Percentiles rank a stretch among this genome's conserved stretches.
These are phyloP conservation scores for Hypoxylon sp. DNA, from an alignment of 2,329 filamentous ascomycete species.

Conservation along the genomic window DNA sequence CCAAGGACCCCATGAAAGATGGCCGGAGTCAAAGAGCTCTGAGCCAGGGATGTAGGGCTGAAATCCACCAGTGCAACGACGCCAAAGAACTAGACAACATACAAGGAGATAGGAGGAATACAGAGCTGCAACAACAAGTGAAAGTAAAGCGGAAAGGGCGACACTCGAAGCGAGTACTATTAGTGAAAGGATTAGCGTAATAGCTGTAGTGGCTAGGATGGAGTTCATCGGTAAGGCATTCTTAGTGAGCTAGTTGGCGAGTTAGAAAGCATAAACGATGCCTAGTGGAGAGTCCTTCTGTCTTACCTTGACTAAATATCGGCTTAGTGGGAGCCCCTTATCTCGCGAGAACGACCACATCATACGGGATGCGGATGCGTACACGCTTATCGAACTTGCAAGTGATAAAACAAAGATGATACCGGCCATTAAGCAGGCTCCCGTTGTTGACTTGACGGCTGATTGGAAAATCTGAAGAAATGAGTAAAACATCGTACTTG, in stretches of 20 bases:
- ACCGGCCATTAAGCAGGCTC: slow-evolving; percentile 44
- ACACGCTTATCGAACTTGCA: slow-evolving; percentile 46
- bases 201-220: slow-evolving; percentile 42
- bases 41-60: slow-evolving; percentile 20
- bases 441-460: slow-evolving; percentile 44
- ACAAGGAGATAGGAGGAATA: slow-evolving; percentile 61
- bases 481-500: slow-evolving; percentile 48
- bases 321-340: slow-evolving; percentile 37
- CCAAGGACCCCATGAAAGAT: slow-evolving; percentile 67
- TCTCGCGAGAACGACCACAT: slow-evolving; percentile 51
- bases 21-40: slow-evolving; percentile 13
- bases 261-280: background rate
- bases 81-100: slow-evolving; percentile 59
- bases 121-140: slow-evolving; percentile 60
- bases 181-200: slow-evolving; percentile 48
- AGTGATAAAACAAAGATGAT: slow-evolving; percentile 48
- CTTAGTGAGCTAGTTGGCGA: slow-evolving; percentile 36
- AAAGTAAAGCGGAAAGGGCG: slow-evolving; percentile 62
- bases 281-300: no score
- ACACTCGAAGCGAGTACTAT: slow-evolving; percentile 49
- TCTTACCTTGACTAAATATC: slow-evolving; percentile 41
- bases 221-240: slow-evolving; percentile 43
- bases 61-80: slow-evolving; percentile 55
- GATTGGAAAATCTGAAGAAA: slow-evolving; percentile 48
- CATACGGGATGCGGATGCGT: slow-evolving; percentile 46